Percentiles rank a stretch among this genome's conserved stretches.
Conservation (phyloP, 192 early-diverging fungal genomes). For the Entophlyctis luteolus region DNA sequence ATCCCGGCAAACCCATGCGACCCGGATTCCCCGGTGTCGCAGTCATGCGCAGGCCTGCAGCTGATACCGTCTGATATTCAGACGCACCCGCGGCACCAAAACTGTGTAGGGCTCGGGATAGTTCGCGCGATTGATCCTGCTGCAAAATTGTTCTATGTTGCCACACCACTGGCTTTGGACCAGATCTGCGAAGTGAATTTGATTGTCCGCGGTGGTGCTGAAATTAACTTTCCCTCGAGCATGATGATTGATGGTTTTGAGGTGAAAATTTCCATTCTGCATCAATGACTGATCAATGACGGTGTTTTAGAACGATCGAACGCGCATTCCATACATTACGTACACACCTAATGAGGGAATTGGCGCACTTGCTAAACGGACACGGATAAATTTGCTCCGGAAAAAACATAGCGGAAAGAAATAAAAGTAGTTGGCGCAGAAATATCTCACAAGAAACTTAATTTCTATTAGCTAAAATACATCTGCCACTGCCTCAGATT, state of each 20-base stretch:
- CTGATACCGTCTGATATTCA: slow-evolving; percentile 35
- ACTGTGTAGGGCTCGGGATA: slow-evolving; percentile 43
- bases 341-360: slow-evolving; percentile 29
- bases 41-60: slow-evolving; percentile 7
- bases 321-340: slow-evolving; percentile 34
- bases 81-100: slow-evolving; percentile 24
- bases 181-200: slow-evolving; percentile 38
- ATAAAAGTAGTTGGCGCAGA: slow-evolving; percentile 63
- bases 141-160: slow-evolving; percentile 32
- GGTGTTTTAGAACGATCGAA: slow-evolving; percentile 21
- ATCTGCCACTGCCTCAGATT: no score
- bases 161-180: slow-evolving; percentile 30
- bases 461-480: not conserved
- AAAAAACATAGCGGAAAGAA: slow-evolving; percentile 46
- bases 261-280: slow-evolving; percentile 17
- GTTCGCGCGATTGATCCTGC: slow-evolving; percentile 40
- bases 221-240: slow-evolving; percentile 26
- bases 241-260: slow-evolving; percentile 34
- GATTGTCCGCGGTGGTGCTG: slow-evolving; percentile 30
- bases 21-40: not conserved
- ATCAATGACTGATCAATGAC: slow-evolving; percentile 1
- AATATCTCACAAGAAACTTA: slow-evolving; percentile 25
- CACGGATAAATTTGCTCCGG: slow-evolving; percentile 23
- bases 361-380: slow-evolving; percentile 33
- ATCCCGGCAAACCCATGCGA: not conserved